Conservation (phyloP, 1,139 yeast species). For the Yamadazyma kanchanaburiensis region DNA sequence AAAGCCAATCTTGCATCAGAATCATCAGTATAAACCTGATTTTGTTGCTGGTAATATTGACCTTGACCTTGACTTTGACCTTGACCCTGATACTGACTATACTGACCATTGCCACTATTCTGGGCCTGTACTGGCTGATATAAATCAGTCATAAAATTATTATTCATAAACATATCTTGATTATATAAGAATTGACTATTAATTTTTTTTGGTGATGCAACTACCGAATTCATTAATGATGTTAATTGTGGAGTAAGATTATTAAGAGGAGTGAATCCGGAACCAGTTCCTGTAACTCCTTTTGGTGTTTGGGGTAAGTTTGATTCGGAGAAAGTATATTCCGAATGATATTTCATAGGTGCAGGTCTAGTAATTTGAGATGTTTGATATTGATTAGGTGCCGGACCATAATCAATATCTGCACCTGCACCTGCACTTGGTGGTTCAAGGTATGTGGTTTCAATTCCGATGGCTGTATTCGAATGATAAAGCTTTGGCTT, state of each 20-base stretch:
- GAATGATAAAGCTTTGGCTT: slow-evolving; percentile 26
- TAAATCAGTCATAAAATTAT: slow-evolving; percentile 3
- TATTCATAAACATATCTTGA: slow-evolving; percentile 27
- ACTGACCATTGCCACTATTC: neutral
- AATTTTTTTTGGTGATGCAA: slow-evolving; percentile 34
- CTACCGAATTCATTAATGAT: slow-evolving; percentile 40
- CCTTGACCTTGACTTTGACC: neutral
- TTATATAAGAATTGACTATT: slow-evolving; percentile 25
- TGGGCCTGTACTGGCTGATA: slow-evolving; percentile 1
- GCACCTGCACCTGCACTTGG: slow-evolving; percentile 3
- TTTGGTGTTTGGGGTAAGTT: slow-evolving; percentile 37
- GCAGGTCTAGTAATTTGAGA: slow-evolving; percentile 13
- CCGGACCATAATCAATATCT: slow-evolving; percentile 15
- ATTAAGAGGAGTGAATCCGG: slow-evolving; percentile 32
- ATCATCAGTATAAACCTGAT: slow-evolving; percentile 20
- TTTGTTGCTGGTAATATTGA: neutral
- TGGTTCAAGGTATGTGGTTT: slow-evolving; percentile 16
- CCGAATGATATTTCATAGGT: slow-evolving; percentile 27
- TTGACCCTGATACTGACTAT: neutral
- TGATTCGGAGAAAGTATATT: slow-evolving; percentile 14
- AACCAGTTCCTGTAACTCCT: slow-evolving; percentile 17
- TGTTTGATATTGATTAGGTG: slow-evolving; percentile 8
- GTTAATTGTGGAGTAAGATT: slow-evolving; percentile 45
- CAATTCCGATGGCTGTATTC: slow-evolving; percentile 31
- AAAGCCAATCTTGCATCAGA: slow-evolving; percentile 43